Evolutionary conservation across 2,329 filamentous ascomycete species (phyloP).

Genomic region (Fusarium praegraminearum): DNA sequence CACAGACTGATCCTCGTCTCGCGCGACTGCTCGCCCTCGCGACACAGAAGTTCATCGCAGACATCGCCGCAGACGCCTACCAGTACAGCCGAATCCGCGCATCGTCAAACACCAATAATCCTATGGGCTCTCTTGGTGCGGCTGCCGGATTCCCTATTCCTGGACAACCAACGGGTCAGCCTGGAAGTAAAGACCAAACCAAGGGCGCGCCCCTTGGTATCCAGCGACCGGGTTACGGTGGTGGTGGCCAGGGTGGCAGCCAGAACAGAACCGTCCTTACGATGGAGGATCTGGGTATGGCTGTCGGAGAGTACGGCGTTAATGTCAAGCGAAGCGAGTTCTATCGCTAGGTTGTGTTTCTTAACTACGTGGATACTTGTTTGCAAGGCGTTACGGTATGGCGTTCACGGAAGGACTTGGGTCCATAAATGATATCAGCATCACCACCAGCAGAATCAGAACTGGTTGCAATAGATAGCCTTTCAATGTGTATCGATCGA

Average conservation of each 20-base stretch:
- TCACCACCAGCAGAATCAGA: conserved; percentile 22
- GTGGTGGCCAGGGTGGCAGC: conserved; percentile 87
- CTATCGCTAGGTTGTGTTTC: conserved; percentile 72
- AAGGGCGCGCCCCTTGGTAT: conserved; percentile 74
- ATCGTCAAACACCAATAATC: conserved; percentile 89
- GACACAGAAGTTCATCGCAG: conserved; percentile 99
- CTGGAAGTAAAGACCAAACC: conserved; percentile 68
- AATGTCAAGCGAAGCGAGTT: conserved; percentile 98
- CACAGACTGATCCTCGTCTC: conserved; percentile 88
- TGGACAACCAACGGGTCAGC: conserved; percentile 70
- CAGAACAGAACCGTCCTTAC: conserved; percentile 95
- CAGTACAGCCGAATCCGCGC: conserved; percentile 96
- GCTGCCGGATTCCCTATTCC: conserved; percentile 76
- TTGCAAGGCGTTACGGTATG: conserved; percentile 43
- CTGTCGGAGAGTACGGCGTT: conserved; percentile 95
- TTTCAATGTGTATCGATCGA: conserved; percentile 21
- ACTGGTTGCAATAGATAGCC: conserved; percentile 37
- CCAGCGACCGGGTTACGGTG: conserved; percentile 83
- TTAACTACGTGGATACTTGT: conserved; percentile 27
- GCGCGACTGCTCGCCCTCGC: conserved; percentile 94
- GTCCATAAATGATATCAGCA: conserved; percentile 34
- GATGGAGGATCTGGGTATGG: conserved; percentile 99
- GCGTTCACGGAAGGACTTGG: conserved; percentile 39
- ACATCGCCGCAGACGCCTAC: conserved; percentile 96
- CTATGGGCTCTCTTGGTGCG: conserved; percentile 86